Evolutionary conservation across 345 rosid species (phyloP).

Genomic region (Brassica cretica): DNA sequence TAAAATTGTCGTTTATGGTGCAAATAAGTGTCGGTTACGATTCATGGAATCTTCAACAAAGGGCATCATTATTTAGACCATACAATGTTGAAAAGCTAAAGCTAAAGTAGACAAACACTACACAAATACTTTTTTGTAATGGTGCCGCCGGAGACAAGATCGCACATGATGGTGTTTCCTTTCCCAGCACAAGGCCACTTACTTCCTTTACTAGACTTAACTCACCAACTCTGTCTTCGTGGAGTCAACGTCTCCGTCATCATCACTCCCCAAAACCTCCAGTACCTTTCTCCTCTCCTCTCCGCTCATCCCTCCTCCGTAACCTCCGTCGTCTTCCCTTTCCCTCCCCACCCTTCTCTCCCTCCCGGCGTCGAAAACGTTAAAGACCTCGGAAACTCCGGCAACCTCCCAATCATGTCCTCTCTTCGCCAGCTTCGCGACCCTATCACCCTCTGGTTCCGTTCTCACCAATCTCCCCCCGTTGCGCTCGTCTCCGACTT

Average conservation of each 20-base stretch:
- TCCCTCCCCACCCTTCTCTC: conserved; percentile 23
- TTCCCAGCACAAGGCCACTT: conserved; percentile 78
- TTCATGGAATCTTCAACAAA: background rate
- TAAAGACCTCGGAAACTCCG: conserved; percentile 52
- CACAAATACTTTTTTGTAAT: background rate
- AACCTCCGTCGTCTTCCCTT: conserved; percentile 28
- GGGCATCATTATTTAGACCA: background rate
- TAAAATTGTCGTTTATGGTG: background rate
- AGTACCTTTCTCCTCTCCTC: conserved; percentile 47
- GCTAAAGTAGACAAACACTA: background rate
- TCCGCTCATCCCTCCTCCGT: conserved; percentile 28
- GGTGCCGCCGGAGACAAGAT: background rate
- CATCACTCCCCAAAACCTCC: conserved; percentile 57
- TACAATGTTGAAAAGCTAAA: background rate
- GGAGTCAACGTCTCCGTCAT: conserved; percentile 49
- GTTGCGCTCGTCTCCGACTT: conserved; percentile 45
- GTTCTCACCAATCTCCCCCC: conserved; percentile 59
- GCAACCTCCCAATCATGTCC: conserved; percentile 44
- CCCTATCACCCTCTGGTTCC: conserved; percentile 55
- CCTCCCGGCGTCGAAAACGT: conserved; percentile 36
- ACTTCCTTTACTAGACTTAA: conserved; percentile 34
- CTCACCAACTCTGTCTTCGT: conserved; percentile 51
- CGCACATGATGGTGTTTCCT: conserved; percentile 62
- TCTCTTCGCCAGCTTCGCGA: conserved; percentile 42
- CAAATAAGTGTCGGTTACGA: background rate